phyloP scores from a whole-genome alignment of 805 yeast species.

The Saccharomycopsis microspora region DNA sequence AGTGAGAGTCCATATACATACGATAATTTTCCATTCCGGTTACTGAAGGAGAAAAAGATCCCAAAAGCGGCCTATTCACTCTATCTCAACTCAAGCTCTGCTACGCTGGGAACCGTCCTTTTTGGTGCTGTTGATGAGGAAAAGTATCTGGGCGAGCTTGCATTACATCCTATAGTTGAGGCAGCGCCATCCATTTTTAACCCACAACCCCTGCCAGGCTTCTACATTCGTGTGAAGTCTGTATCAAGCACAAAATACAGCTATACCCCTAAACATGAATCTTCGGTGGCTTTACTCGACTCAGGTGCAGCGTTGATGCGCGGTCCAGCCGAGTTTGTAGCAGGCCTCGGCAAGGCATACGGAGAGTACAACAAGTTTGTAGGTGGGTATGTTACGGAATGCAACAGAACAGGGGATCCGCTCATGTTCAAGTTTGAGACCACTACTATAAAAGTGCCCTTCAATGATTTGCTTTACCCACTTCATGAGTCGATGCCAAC shows the following conservation, averaged over 20 bases:
- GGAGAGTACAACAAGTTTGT: conserved; percentile 1
- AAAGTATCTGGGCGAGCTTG: conserved; percentile 33
- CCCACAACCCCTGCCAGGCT: conserved; percentile 16
- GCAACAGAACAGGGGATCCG: conserved; percentile 9
- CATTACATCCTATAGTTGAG: conserved; percentile 18
- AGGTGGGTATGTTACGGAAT: conserved; percentile 1
- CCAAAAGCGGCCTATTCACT: conserved; percentile 31
- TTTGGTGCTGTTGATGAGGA: conserved; percentile 46
- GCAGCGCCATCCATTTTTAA: not conserved
- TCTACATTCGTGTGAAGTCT: not conserved
- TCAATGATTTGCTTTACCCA: conserved; percentile 11
- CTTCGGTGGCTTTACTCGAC: conserved; percentile 34
- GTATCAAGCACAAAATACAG: not conserved
- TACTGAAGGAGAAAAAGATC: conserved; percentile 29
- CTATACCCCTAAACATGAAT: conserved; percentile 11
- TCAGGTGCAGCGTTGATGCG: conserved; percentile 42
- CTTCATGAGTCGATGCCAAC: conserved; percentile 8
- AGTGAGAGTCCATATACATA: conserved; percentile 6
- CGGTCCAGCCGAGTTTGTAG: conserved; percentile 28
- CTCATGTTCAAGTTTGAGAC: conserved; percentile 9
- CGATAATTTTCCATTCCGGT: conserved; percentile 20
- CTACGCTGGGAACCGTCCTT: conserved; percentile 25
- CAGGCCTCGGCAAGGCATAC: conserved; percentile 14
- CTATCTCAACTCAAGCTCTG: conserved; percentile 26
- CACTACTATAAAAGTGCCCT: conserved; percentile 8